Evolutionary conservation across 805 yeast genomes (phyloP), one percentile per base, ranked within the genome.

Genomic region (Saccharomycopsis selenospora): DNA sequence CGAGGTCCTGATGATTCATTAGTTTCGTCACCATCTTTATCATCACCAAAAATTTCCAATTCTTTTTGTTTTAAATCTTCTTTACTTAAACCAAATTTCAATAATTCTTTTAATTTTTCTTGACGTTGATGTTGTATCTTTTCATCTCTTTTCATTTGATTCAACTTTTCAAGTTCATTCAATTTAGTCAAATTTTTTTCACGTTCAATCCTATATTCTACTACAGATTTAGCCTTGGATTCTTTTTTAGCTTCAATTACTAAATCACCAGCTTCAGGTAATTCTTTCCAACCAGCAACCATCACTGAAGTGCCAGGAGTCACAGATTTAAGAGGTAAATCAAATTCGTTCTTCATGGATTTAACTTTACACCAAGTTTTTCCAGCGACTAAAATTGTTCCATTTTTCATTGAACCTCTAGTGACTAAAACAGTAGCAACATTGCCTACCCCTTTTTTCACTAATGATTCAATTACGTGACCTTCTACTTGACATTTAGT

Each of bases 301-400:
- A 88, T 95, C 1, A 87, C 95, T 0, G 98, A 96, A 6, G 85
- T 81, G 0, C 96, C 82, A 0, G 99, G 98, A 0, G 79, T 77
- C 0, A 95, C 97, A 26, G 63, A 51, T 50, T 79, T 76, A 6
- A 88, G 64, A 0, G 70, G 49, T 54, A 79, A 79, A 3, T 91
- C 90, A 49, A 67, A 61, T 55, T 88, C 96, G 63, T 88, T 85
- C 48, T 73, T 74, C 75, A 93, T 76, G 14, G 82, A 78, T 57
- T 82, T 77, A 1, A 91, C 90, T 60, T 85, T 85, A 64, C 96
- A 88, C 69, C 82, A 86, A 0, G 95, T 80, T 20, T 75, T 75
- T 4, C 98, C 98, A 2, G 96, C 90, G 6, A 91, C 89, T 14
- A 93, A 60, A n/a, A 83, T 63, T 30, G 75, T 67, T 2, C 96